These are phyloP conservation scores for Malus sylvestris DNA, from an alignment of 306 rosid genomes.

Conservation along the genomic window DNA sequence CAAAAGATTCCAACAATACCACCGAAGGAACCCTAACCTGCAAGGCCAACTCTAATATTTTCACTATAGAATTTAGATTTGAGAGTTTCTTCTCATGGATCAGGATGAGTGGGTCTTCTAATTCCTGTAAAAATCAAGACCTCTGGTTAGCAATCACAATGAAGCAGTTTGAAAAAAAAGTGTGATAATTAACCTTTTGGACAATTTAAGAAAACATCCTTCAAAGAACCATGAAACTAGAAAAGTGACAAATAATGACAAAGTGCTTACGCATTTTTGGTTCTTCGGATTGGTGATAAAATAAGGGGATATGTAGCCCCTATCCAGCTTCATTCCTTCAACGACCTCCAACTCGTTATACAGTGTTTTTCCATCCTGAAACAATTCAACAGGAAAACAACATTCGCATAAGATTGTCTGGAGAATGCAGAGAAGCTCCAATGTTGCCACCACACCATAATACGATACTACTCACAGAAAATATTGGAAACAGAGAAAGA, in stretches of 20 bases:
- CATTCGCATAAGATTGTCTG: not conserved
- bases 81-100: constrained; percentile 95
- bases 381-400: constrained; percentile 1
- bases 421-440: not conserved
- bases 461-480: not conserved
- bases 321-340: constrained; percentile 97
- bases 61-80: constrained; percentile 66
- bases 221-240: not conserved
- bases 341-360: constrained; percentile 91
- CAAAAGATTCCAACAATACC: constrained; percentile 4
- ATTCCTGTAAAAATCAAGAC: constrained; percentile 42
- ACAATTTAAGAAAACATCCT: too few species aligned
- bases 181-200: not conserved
- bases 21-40: constrained; percentile 39
- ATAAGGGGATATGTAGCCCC: constrained; percentile 92
- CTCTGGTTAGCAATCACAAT: not conserved
- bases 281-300: constrained; percentile 84
- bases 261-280: constrained; percentile 81
- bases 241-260: not conserved
- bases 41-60: constrained; percentile 85
- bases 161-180: not conserved
- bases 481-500: not conserved
- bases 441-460: not conserved
- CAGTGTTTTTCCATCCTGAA: constrained; percentile 87
- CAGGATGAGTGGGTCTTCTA: constrained; percentile 80